Evolutionary conservation across 148 eudicot genomes (phyloP).

Genomic region (Pharnaceum exiguum): DNA sequence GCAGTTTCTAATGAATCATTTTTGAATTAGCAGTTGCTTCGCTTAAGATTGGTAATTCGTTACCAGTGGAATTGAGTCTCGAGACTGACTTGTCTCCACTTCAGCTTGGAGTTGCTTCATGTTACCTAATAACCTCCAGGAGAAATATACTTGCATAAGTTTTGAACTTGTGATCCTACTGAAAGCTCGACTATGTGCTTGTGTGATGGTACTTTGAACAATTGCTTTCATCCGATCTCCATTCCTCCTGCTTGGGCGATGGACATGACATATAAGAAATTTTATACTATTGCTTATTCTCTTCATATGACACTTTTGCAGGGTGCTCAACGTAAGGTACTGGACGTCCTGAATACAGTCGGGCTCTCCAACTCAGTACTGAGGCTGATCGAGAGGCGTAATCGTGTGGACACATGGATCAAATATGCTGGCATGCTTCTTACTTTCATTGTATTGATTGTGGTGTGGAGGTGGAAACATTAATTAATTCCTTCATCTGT

Average conservation of each 20-base stretch:
- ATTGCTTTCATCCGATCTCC: background rate
- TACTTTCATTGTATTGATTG: constrained; percentile 52
- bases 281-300: background rate
- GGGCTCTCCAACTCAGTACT: constrained; percentile 80
- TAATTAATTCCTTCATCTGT: constrained; percentile 24
- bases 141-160: too few species aligned
- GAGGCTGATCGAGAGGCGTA: constrained; percentile 73
- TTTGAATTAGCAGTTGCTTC: too few species aligned
- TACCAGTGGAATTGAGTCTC: too few species aligned
- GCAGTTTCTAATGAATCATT: too few species aligned
- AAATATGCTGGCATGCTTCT: constrained; percentile 77
- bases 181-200: too few species aligned
- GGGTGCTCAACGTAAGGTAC: constrained; percentile 86
- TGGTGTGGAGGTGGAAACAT: constrained; percentile 78
- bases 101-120: too few species aligned
- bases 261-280: background rate
- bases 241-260: background rate
- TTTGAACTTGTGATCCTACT: too few species aligned
- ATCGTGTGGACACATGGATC: constrained; percentile 76
- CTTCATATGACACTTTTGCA: constrained; percentile 27
- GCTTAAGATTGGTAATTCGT: too few species aligned
- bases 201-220: too few species aligned
- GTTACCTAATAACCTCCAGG: too few species aligned
- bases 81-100: too few species aligned
- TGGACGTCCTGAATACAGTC: constrained; percentile 73